Evolutionary conservation across 768 basidiomycete genomes (phyloP).

Genomic region (Kwoniella shandongensis): DNA sequence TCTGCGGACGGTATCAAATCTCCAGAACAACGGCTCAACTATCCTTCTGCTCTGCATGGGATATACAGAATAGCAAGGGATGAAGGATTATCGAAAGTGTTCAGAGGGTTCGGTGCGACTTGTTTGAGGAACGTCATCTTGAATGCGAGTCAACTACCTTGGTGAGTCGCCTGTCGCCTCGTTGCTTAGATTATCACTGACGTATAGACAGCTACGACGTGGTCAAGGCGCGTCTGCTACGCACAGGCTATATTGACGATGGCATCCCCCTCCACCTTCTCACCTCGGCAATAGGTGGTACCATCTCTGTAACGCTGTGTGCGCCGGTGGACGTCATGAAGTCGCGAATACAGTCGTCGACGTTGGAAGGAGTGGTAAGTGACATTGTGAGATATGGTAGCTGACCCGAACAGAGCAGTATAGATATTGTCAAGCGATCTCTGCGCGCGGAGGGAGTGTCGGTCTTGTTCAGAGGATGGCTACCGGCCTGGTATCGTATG

Average conservation of each 20-base stretch:
- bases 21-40: constrained; percentile 14
- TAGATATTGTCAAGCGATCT: constrained; percentile 7
- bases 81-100: constrained; percentile 22
- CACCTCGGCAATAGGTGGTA: constrained; percentile 24
- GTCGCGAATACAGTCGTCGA: constrained; percentile 24
- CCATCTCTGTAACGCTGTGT: constrained; percentile 19
- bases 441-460: constrained; percentile 17
- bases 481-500: constrained; percentile 33
- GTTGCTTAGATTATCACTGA: not conserved
- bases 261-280: constrained; percentile 21
- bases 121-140: constrained; percentile 22
- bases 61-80: constrained; percentile 22
- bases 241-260: constrained; percentile 17
- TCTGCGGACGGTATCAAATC: constrained; percentile 26
- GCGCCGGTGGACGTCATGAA: constrained; percentile 33
- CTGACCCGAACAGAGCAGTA: not conserved
- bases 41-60: constrained; percentile 22
- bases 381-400: not conserved
- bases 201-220: constrained; percentile 22
- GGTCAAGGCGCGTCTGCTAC: constrained; percentile 23
- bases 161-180: constrained; percentile 5
- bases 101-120: constrained; percentile 19
- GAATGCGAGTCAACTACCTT: constrained; percentile 24
- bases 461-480: constrained; percentile 29
- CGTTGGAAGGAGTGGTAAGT: constrained; percentile 13